Evolutionary conservation across 805 yeast species (phyloP), one percentile per base, ranked within the genome.

Genomic region (Hanseniaspora clermontiae): DNA sequence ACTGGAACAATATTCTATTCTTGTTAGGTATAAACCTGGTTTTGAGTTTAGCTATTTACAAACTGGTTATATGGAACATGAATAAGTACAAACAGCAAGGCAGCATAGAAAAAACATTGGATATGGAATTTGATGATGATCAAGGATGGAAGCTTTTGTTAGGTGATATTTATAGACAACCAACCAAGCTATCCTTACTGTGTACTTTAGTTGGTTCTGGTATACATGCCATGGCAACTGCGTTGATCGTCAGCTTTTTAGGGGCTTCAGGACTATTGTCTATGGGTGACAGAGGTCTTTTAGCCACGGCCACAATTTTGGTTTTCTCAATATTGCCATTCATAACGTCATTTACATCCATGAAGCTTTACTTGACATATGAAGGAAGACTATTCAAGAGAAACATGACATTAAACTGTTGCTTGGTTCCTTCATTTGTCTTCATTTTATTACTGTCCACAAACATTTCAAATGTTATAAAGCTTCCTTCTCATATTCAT

Each of bases 131-230:
- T 54, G 82, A 87, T 60, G 96, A 89, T 65, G 97, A 93, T 68
- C 78, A 89, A 66, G 98, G 98, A 42, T 93, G 98, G 98, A 93
- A 93, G 68, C 77, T 93, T 61, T 83, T 89, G 42, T 95, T 90
- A 64, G 97, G 97, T 60, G 97, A 91, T 68, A 89, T 91, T 34
- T 91, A 91, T 74, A 80, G 97, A 69, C 72, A 90, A 9, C 97
- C 97, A 45, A 67, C 74, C 51, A 73, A 78, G 61, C 75, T 84
- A 56, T 76, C 89, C 78, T 58, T 86, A 6, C 75, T 89, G 59
- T 84, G 96, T 1, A 81, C 89, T 9, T 69, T 90, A 24, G 79
- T 89, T 50, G 98, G 98, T 48, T 82, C 93, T 54, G 98, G 98
- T 59, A 70, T 77, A 34, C 98, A 93, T 70, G 69, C 91, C 36